Conservation (phyloP, 1,284 basidiomycete species). For the Phylloporus sp. region DNA sequence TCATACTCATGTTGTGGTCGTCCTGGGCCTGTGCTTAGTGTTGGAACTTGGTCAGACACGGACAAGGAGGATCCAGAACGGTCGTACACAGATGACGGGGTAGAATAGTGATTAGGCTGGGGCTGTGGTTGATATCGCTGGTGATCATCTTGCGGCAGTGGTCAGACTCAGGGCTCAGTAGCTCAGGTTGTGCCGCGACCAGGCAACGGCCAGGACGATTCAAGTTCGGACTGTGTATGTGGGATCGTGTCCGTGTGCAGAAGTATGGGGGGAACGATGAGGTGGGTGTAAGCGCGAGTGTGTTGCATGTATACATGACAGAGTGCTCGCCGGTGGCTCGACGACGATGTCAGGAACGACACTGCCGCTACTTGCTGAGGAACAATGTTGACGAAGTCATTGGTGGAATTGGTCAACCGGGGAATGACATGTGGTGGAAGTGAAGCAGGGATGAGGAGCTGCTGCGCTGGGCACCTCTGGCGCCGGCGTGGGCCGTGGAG, state of each 20-base stretch:
- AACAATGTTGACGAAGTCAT: slow-evolving; percentile 38
- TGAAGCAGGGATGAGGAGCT: background rate
- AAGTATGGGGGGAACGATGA: background rate
- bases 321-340: slow-evolving; percentile 42
- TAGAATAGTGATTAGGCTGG: slow-evolving; percentile 44
- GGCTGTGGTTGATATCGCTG: slow-evolving; percentile 9
- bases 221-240: slow-evolving; percentile 38
- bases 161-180: slow-evolving; percentile 41
- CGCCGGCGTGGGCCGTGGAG: slow-evolving; percentile 24
- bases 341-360: slow-evolving; percentile 44
- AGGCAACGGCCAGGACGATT: slow-evolving; percentile 28
- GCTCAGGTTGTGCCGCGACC: slow-evolving; percentile 28
- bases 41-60: background rate
- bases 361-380: slow-evolving; percentile 32
- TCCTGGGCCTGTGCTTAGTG: background rate
- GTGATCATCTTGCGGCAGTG: slow-evolving; percentile 34
- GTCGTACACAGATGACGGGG: slow-evolving; percentile 15
- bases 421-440: slow-evolving; percentile 17
- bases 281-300: slow-evolving; percentile 1
- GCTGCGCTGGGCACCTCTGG: slow-evolving; percentile 16
- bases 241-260: background rate
- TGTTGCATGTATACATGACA: background rate
- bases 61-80: slow-evolving; percentile 15
- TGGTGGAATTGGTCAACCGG: slow-evolving; percentile 35
- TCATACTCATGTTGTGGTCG: background rate